Evolutionary conservation across 352 stramenopile genomes (phyloP).

Genomic region (Globisporangium middletonii): DNA sequence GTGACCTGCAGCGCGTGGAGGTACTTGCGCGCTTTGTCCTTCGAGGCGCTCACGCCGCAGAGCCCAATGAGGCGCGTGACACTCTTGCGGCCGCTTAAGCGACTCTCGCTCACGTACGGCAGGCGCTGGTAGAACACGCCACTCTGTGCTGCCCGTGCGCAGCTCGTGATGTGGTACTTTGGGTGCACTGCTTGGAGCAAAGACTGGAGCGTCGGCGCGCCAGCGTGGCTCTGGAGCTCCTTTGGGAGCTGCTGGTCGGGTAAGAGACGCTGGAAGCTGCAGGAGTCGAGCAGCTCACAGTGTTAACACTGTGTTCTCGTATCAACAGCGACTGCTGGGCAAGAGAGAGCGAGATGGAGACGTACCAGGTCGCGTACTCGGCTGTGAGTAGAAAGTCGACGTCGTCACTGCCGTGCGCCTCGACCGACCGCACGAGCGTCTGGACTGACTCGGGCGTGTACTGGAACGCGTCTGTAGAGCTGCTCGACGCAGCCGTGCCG

Average conservation of each 20-base stretch:
- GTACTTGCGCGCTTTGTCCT: slow-evolving; percentile 79
- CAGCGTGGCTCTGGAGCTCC: slow-evolving; percentile 31
- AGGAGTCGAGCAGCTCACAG: background rate
- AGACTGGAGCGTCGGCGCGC: slow-evolving; percentile 20
- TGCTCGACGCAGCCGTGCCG: background rate
- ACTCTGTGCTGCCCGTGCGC: slow-evolving; percentile 12
- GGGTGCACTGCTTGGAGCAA: slow-evolving; percentile 43
- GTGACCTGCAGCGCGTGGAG: slow-evolving; percentile 69
- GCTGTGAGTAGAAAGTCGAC: slow-evolving; percentile 67
- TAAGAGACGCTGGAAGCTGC: slow-evolving; percentile 47
- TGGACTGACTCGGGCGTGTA: slow-evolving; percentile 19
- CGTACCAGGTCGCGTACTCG: slow-evolving; percentile 36
- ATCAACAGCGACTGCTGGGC: background rate
- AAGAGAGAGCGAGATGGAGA: background rate
- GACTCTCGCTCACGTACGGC: slow-evolving; percentile 65
- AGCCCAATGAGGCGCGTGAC: slow-evolving; percentile 71
- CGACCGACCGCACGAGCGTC: background rate
- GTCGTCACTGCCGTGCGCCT: slow-evolving; percentile 12
- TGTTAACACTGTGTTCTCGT: background rate
- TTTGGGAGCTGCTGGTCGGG: slow-evolving; percentile 51
- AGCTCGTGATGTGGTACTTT: slow-evolving; percentile 73
- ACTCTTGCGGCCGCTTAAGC: slow-evolving; percentile 37
- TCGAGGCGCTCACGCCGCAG: slow-evolving; percentile 43
- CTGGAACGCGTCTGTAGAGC: background rate
- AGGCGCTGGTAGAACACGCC: slow-evolving; percentile 77